Conservation (phyloP, 1,139 yeast species). For the Candida pseudoviswanathii region DNA sequence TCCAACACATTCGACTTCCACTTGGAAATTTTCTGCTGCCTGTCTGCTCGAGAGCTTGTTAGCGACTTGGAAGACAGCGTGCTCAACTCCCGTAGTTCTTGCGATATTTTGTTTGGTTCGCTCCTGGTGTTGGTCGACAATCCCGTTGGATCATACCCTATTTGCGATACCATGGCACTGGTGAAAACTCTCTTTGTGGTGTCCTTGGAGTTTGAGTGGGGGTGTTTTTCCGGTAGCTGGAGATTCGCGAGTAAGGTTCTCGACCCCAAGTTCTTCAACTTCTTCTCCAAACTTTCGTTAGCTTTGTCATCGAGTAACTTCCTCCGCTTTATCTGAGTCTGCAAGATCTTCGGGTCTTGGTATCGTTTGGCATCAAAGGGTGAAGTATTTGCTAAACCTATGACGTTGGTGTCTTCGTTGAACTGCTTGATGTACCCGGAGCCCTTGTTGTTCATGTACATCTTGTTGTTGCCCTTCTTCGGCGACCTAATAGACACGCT, state of each 20-base stretch:
- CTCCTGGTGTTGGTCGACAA: slow-evolving; percentile 3
- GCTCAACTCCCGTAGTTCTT: slow-evolving; percentile 30
- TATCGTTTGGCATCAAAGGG: slow-evolving; percentile 28
- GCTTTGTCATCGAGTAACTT: slow-evolving; percentile 35
- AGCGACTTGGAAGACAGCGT: slow-evolving; percentile 21
- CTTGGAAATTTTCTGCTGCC: slow-evolving; percentile 18
- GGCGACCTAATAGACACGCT: slow-evolving; percentile 50
- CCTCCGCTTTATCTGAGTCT: slow-evolving; percentile 35
- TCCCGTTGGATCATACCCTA: slow-evolving; percentile 57
- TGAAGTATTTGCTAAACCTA: slow-evolving; percentile 16
- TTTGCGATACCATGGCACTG: slow-evolving; percentile 36
- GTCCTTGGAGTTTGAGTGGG: not conserved
- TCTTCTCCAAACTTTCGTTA: slow-evolving; percentile 36
- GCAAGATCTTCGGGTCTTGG: slow-evolving; percentile 49
- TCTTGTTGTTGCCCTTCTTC: slow-evolving; percentile 25
- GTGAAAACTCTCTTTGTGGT: slow-evolving; percentile 32
- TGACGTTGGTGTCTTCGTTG: slow-evolving; percentile 29
- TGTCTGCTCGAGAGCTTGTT: slow-evolving; percentile 22
- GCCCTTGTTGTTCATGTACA: slow-evolving; percentile 22
- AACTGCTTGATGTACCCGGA: slow-evolving; percentile 13
- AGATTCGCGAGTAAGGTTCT: slow-evolving; percentile 12
- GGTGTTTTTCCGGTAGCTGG: not conserved
- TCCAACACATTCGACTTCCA: slow-evolving; percentile 24
- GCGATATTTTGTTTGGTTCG: slow-evolving; percentile 17
- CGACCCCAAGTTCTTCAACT: slow-evolving; percentile 21